Percentiles rank a stretch among this genome's conserved stretches.
Evolutionary conservation across 306 rosid genomes (phyloP).

Genomic region (Phaseolus lunatus): DNA sequence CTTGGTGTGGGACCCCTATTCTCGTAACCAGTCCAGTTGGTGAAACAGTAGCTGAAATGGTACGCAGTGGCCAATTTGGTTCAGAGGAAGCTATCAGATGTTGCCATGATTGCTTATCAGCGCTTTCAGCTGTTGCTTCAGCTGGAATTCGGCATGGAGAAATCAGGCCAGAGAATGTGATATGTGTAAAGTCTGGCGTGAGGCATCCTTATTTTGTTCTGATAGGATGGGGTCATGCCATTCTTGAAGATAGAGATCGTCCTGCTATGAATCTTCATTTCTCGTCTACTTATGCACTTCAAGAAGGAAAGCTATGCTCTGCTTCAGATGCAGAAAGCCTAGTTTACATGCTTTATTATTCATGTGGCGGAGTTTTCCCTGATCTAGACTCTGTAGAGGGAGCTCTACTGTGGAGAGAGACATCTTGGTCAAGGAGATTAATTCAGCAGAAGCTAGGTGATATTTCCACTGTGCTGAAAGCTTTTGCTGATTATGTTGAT

Average conservation of each 20-base stretch:
- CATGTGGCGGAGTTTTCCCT: slow-evolving; percentile 80
- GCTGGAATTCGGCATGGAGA: slow-evolving; percentile 96
- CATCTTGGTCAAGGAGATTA: slow-evolving; percentile 89
- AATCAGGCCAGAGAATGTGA: slow-evolving; percentile 88
- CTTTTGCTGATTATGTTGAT: slow-evolving; percentile 95
- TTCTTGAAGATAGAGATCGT: slow-evolving; percentile 96
- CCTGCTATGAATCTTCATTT: slow-evolving; percentile 95
- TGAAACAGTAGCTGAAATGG: slow-evolving; percentile 81
- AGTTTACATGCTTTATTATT: slow-evolving; percentile 88
- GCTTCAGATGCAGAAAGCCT: slow-evolving; percentile 99
- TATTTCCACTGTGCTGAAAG: slow-evolving; percentile 84
- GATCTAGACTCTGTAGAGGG: slow-evolving; percentile 96
- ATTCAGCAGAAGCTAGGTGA: slow-evolving; percentile 98
- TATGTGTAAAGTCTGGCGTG: slow-evolving; percentile 66
- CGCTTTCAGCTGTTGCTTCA: slow-evolving; percentile 79
- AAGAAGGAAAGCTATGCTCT: slow-evolving; percentile 93
- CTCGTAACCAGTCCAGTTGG: slow-evolving; percentile 94
- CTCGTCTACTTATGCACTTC: slow-evolving; percentile 93
- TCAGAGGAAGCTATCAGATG: slow-evolving; percentile 83
- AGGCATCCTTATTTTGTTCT: slow-evolving; percentile 77
- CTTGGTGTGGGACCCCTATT: slow-evolving; percentile 98
- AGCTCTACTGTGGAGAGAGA: slow-evolving; percentile 94
- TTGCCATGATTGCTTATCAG: slow-evolving; percentile 95
- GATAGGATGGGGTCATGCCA: slow-evolving; percentile 96
- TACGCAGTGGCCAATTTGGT: slow-evolving; percentile 69